These are phyloP conservation scores for Emergomyces orientalis DNA, from an alignment of 2,329 filamentous ascomycete species.

Conservation along the genomic window DNA sequence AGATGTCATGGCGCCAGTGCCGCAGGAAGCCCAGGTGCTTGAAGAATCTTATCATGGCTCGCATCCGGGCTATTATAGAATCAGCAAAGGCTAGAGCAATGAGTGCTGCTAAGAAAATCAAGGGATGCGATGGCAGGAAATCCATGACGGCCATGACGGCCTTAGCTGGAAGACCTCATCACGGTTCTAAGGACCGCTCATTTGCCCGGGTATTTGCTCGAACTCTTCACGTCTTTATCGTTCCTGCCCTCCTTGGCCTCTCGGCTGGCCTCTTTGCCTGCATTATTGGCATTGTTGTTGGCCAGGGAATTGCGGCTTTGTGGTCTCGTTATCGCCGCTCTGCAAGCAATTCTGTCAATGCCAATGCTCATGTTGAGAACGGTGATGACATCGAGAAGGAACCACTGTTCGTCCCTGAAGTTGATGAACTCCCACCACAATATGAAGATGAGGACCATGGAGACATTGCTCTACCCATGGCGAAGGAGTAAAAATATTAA, in stretches of 20 bases:
- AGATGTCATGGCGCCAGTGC: constrained; percentile 36
- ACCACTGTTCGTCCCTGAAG: constrained; percentile 24
- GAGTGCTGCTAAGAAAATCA: constrained; percentile 24
- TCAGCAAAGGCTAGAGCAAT: constrained; percentile 31
- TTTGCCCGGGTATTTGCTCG: constrained; percentile 34
- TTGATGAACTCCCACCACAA: constrained; percentile 27
- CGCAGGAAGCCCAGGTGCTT: constrained; percentile 33
- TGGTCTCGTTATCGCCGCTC: constrained; percentile 35
- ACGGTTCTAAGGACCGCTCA: constrained; percentile 21
- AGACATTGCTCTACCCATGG: constrained; percentile 18
- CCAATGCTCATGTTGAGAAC: constrained; percentile 25
- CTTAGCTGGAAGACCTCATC: constrained; percentile 7
- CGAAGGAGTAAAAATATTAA: constrained; percentile 26
- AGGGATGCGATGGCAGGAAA: constrained; percentile 27
- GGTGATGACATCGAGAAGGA: constrained; percentile 37
- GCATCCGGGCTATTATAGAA: constrained; percentile 32
- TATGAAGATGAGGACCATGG: constrained; percentile 29
- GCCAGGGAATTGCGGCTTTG: constrained; percentile 37
- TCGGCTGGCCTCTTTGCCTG: constrained; percentile 38
- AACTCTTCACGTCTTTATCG: constrained; percentile 36
- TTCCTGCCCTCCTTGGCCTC: constrained; percentile 39
- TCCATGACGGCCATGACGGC: neutral
- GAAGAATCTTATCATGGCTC: constrained; percentile 30
- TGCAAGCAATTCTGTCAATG: constrained; percentile 20
- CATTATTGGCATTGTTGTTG: constrained; percentile 40